Evolutionary conservation across 2,329 filamentous ascomycete species (phyloP), one percentile per base, ranked within the genome.

Genomic region (Phyllosticta citriasiana): DNA sequence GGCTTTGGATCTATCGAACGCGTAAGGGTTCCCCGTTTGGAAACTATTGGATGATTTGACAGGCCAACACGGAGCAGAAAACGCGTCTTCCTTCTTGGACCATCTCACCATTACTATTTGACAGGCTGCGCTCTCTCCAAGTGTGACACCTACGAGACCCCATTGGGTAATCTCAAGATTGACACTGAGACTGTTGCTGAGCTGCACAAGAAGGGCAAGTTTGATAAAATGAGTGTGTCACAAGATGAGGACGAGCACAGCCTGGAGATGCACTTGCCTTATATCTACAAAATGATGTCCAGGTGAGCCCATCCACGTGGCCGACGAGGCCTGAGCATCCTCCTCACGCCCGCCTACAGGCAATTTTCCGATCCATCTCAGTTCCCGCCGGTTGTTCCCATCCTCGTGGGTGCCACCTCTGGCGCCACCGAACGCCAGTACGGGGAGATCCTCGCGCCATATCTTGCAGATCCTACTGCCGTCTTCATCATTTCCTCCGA

Each of bases 251-350:
- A 83, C 4, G 94, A 99, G 74, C 94, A 99, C 75, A 96, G 90
- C 57, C 82, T 97, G 1, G 94, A 99, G 78, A 96, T 99, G 88
- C 94, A 99, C 67, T 80, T 97, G 8, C 93, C 94, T 0, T 97
- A 95, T 70, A 88, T 97, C 65, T 92, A 91, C 79, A 91, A 92
- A 71, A 84, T 89, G 59, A 80, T 87, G 6, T 81, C 81, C 62
- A 76, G 78, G 71, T 82, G 66, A 50, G 61, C 40, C 58, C 63
- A 61, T 35, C 14, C 47, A 24, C 16, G 30, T 26, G 22, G 3
- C 19, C 25, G 27, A 3, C 16, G 19, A 5, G 16, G 8, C 16
- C 27, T 50, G 54, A 16, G 30, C 57, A 54, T 59, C 25, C 16
- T 47, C 47, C 59, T 47, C 47, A 58, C 59, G 12, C 14, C 40